Evolutionary conservation across 768 basidiomycete genomes (phyloP), one percentile per base, ranked within the genome.

Genomic region (Boletus coccyginus): DNA sequence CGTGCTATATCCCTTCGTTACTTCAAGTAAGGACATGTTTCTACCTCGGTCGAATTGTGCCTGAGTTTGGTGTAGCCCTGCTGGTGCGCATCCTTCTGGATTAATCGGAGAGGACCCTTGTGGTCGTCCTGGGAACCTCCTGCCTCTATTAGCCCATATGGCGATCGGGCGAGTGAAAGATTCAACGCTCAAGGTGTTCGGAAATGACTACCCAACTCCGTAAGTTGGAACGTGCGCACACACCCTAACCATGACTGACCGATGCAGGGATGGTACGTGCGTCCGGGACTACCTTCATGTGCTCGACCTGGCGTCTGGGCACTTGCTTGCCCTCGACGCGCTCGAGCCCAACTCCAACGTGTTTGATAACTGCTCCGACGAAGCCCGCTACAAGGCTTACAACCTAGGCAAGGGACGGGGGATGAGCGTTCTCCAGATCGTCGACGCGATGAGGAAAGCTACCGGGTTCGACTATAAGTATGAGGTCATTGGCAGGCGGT

Each of bases 21-120:
- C 75, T 99, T 99, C 89, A 99, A 99, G 90, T 92, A 62, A 69
- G 80, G 69, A 27, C 44, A 27, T n/a, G 24, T n/a, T 53, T 46
- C 46, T 36, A 19, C 29, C 7, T 43, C 31, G 2, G 49, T 46
- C 31, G 19, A 21, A 16, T 29, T 2, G 33, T 57, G 19, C 10
- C 57, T 54, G 55, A 61, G 42, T 54, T 43, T 56, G 44, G 12
- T 46, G 1, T 63, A 96, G 93, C 73, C 97, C 97, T 60, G 97
- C 93, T 38, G 97, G 97, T n/a, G 95, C 96, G 1, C 96, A 98
- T 72, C 92, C 94, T 2, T 97, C 94, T 21, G 97, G 97, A 41
- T 73, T 78, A 57, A 95, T 99, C 52, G 97, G 97, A 21, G 97
- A 99, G 73, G 95, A 98, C 66, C 97, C 97, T n/a, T 79, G 83